Conservation (phyloP, 495 filamentous ascomycete genomes). For the Haplographium delicatum region DNA sequence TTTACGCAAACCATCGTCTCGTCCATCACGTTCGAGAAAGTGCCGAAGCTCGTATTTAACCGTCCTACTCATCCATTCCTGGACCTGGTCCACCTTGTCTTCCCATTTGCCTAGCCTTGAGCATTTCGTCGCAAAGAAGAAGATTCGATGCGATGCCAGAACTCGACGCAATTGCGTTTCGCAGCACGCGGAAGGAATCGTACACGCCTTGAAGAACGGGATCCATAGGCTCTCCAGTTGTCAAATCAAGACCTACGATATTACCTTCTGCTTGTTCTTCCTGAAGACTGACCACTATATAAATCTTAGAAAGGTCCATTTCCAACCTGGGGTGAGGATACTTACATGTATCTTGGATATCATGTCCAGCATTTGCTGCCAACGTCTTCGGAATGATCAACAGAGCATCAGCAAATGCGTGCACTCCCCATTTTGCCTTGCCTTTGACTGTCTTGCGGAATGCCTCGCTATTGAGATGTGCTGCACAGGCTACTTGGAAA, state of each 20-base stretch:
- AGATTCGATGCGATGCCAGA: constrained; percentile 94
- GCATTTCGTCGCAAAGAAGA: constrained; percentile 90
- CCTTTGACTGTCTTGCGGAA: constrained; percentile 89
- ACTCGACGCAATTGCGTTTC: constrained; percentile 90
- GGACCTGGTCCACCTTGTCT: constrained; percentile 45
- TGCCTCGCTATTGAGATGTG: constrained; percentile 76
- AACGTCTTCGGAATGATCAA: constrained; percentile 95
- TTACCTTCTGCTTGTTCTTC: constrained; percentile 84
- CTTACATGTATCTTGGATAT: constrained; percentile 89
- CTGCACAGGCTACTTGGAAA: constrained; percentile 91
- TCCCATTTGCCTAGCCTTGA: constrained; percentile 96
- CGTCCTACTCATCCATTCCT: constrained; percentile 42
- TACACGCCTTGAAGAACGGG: constrained; percentile 90
- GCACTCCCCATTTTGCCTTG: constrained; percentile 92
- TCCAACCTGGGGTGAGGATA: constrained; percentile 16
- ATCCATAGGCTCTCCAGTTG: constrained; percentile 89
- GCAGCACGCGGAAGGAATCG: constrained; percentile 90
- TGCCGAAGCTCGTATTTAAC: constrained; percentile 3
- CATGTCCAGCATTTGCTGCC: constrained; percentile 91
- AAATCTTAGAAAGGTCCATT: neutral
- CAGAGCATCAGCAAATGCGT: constrained; percentile 90
- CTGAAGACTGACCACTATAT: constrained; percentile 71
- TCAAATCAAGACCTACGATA: constrained; percentile 77
- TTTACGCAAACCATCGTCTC: constrained; percentile 9
- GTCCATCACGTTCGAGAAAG: constrained; percentile 8